Evolutionary conservation across 345 rosid genomes (phyloP).

Genomic region (Gossypium thurberi): DNA sequence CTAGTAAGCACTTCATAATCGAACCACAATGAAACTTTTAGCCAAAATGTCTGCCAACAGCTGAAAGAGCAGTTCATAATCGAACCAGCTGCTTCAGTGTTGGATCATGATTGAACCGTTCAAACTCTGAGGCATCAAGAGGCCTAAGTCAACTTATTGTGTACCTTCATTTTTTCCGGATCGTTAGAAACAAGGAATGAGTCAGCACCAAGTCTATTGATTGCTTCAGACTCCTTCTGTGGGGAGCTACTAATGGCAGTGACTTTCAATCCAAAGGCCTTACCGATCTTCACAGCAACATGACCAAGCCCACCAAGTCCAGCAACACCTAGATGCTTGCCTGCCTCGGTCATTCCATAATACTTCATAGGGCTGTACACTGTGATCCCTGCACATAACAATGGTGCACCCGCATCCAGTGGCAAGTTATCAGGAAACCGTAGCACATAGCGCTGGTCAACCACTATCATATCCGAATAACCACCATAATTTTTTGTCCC

Average conservation of each 20-base stretch:
- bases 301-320: conserved; percentile 97
- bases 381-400: conserved; percentile 85
- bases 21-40: neutral
- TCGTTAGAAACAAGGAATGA: conserved; percentile 53
- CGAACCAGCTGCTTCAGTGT: neutral
- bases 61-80: too few relatives aligned
- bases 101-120: neutral
- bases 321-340: conserved; percentile 80
- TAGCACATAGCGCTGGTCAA: conserved; percentile 63
- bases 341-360: conserved; percentile 74
- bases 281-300: conserved; percentile 75
- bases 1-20: neutral
- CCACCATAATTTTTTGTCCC: conserved; percentile 70
- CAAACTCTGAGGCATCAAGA: neutral
- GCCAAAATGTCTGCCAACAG: neutral
- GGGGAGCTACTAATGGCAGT: conserved; percentile 74
- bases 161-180: conserved; percentile 61
- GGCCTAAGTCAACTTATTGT: neutral
- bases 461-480: conserved; percentile 64
- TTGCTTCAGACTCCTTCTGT: conserved; percentile 47
- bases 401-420: conserved; percentile 59
- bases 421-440: conserved; percentile 63
- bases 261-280: conserved; percentile 84
- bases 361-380: conserved; percentile 88
- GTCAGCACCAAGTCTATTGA: conserved; percentile 51